These are phyloP conservation scores for Strobilomyces confusus DNA, from an alignment of 768 basidiomycete genomes.

Conservation along the genomic window DNA sequence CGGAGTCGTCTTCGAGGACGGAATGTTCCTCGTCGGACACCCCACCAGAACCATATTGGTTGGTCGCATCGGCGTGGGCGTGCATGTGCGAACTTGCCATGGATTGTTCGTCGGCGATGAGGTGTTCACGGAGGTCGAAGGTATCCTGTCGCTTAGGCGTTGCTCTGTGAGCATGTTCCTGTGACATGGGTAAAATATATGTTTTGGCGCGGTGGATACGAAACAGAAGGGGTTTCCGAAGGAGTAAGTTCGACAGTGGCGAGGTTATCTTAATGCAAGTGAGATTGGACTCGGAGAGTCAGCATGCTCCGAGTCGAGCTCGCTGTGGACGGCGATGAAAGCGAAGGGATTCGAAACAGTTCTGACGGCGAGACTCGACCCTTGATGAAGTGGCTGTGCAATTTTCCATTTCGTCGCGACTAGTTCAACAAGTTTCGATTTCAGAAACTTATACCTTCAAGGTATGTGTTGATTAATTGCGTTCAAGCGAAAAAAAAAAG, in stretches of 20 bases:
- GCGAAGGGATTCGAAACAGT: too few species aligned
- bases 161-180: slow-evolving; percentile 22
- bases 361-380: not conserved
- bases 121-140: slow-evolving; percentile 68
- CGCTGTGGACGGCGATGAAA: slow-evolving; percentile 7
- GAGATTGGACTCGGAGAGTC: slow-evolving; percentile 3
- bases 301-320: slow-evolving; percentile 20
- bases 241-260: not conserved
- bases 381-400: slow-evolving; percentile 19
- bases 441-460: too few species aligned
- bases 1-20: slow-evolving; percentile 81
- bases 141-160: slow-evolving; percentile 50
- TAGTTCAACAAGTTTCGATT: too few species aligned
- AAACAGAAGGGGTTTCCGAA: not conserved
- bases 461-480: too few species aligned
- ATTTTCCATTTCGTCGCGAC: not conserved
- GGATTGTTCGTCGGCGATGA: slow-evolving; percentile 49
- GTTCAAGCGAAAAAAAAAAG: too few species aligned
- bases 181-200: slow-evolving; percentile 23
- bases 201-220: not conserved
- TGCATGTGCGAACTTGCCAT: slow-evolving; percentile 43
- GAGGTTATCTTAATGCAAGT: not conserved
- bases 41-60: slow-evolving; percentile 30
- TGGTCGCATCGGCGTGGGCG: slow-evolving; percentile 45
- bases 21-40: slow-evolving; percentile 77